Evolutionary conservation across 768 basidiomycete genomes (phyloP).

Genomic region (Pleurotus citrinopileatus): DNA sequence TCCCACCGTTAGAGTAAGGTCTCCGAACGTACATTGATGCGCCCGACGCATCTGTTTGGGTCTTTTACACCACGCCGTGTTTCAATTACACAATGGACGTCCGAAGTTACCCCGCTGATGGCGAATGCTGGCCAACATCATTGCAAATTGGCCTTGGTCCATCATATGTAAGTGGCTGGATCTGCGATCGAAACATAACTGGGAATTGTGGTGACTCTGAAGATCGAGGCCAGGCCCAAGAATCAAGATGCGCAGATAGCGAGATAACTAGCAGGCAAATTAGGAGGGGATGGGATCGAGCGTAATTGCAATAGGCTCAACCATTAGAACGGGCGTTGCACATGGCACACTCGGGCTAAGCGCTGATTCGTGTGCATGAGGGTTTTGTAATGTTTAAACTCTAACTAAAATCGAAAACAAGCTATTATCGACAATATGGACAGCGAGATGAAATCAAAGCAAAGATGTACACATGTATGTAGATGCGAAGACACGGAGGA

Average conservation of each 20-base stretch:
- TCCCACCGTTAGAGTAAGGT: background rate
- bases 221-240: background rate
- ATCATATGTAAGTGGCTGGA: background rate
- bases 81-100: background rate
- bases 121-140: background rate
- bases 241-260: background rate
- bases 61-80: background rate
- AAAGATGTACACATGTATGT: background rate
- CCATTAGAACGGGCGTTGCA: background rate
- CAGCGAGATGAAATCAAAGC: conserved; percentile 6
- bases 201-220: background rate
- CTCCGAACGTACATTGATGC: background rate
- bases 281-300: background rate
- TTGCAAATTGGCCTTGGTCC: background rate
- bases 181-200: background rate
- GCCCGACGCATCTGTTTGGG: background rate
- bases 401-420: background rate
- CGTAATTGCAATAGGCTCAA: background rate
- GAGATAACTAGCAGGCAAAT: too few species aligned
- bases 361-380: too few species aligned
- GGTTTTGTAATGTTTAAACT: too few species aligned
- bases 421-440: conserved; percentile 3
- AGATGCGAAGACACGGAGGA: conserved; percentile 5
- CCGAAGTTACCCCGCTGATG: conserved; percentile 2
- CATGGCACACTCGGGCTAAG: background rate